A percentile compares a stretch with the other conserved stretches of the same genome.
Evolutionary conservation across 225 moss, liverwort and hornwort genomes (phyloP).

Genomic region (Rhytidiadelphus loreus): DNA sequence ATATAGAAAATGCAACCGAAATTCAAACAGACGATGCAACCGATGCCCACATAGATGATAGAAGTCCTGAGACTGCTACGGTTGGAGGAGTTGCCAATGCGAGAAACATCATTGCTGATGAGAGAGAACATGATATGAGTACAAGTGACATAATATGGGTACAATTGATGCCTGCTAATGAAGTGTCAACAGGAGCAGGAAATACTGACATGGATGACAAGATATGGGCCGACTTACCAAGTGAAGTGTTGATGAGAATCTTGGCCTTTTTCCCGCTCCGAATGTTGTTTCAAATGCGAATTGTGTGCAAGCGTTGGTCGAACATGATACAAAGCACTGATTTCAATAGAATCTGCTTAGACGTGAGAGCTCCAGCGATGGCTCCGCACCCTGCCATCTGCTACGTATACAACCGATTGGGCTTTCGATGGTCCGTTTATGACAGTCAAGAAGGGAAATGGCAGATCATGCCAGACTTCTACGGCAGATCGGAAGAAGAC

Average conservation of each 20-base stretch:
- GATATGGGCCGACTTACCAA: slow-evolving; percentile 5
- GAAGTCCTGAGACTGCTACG: not conserved
- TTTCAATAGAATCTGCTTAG: not conserved
- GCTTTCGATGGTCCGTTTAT: slow-evolving; percentile 27
- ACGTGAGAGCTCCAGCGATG: not conserved
- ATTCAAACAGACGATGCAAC: not conserved
- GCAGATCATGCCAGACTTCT: slow-evolving; percentile 31
- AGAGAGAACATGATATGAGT: not conserved
- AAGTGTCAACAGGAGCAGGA: not conserved
- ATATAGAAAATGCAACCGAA: not conserved
- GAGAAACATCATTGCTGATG: not conserved
- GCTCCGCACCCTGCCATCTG: slow-evolving; percentile 23
- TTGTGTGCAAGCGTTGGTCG: not conserved
- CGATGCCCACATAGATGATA: not conserved
- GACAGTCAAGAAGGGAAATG: slow-evolving; percentile 3
- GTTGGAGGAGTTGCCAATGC: not conserved
- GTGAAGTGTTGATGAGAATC: slow-evolving; percentile 17
- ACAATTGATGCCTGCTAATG: not conserved
- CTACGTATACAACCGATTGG: not conserved
- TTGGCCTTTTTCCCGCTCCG: slow-evolving; percentile 2
- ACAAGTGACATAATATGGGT: not conserved
- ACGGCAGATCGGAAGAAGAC: not conserved
- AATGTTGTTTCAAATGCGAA: not conserved
- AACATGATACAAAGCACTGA: not conserved
- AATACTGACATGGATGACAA: not conserved